Percentiles rank a stretch among this genome's conserved stretches.
Evolutionary conservation across 1,284 basidiomycete species (phyloP).

Genomic region (Gymnopus androsaceus): DNA sequence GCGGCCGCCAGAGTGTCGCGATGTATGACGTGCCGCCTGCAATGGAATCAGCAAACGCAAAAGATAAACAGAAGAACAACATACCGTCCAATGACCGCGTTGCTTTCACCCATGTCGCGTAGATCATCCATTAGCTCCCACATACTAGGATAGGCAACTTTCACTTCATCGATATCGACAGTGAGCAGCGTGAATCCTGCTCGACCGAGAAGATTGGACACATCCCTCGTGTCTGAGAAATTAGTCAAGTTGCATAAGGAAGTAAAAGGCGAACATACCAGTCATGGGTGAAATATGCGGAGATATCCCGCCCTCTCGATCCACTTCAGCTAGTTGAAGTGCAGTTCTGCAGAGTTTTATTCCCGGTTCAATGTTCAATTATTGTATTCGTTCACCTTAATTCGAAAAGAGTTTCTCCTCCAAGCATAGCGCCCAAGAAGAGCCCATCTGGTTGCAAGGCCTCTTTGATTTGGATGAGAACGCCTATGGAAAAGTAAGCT

Average conservation of each 20-base stretch:
- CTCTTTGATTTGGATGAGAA: conserved; percentile 87
- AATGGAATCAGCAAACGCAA: conserved; percentile 4
- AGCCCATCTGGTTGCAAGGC: conserved; percentile 90
- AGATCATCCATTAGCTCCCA: conserved; percentile 96
- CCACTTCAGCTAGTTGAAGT: conserved; percentile 92
- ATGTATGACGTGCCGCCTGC: conserved; percentile 68
- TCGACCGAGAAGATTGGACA: conserved; percentile 88
- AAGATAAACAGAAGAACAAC: conserved; percentile 15
- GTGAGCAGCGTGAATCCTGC: conserved; percentile 95
- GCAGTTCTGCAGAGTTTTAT: conserved; percentile 49
- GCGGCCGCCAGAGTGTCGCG: conserved; percentile 91
- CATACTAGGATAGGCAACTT: conserved; percentile 91
- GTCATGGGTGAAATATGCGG: conserved; percentile 98
- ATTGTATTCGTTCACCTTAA: conserved; percentile 55
- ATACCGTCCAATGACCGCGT: conserved; percentile 84
- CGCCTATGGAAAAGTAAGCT: conserved; percentile 51
- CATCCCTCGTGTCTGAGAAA: conserved; percentile 77
- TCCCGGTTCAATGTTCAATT: conserved; percentile 5
- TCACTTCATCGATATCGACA: conserved; percentile 94
- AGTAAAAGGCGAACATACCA: conserved; percentile 47
- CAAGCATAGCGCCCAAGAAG: conserved; percentile 92
- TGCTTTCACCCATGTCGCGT: conserved; percentile 94
- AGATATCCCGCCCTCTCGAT: conserved; percentile 94
- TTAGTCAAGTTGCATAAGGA: background rate
- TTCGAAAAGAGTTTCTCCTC: conserved; percentile 97